phyloP scores from a whole-genome alignment of 352 stramenopile genomes.

The Phytophthora tubulina region DNA sequence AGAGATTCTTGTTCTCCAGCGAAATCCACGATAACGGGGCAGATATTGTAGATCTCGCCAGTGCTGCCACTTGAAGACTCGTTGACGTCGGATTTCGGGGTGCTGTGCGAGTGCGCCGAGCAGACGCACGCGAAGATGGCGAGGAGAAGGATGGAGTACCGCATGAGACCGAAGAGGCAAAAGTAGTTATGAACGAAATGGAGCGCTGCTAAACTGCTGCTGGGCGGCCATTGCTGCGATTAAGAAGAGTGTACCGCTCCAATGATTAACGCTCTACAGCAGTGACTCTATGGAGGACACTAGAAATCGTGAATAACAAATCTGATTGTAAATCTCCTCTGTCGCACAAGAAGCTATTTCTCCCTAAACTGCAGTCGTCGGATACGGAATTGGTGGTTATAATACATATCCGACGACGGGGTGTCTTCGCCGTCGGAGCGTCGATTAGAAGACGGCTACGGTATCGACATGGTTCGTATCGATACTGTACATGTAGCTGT shows the following conservation, averaged over 20 bases:
- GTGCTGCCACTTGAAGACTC: slow-evolving; percentile 17
- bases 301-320: neutral
- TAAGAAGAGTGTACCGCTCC: too few relatives aligned
- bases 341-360: neutral
- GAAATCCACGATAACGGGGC: slow-evolving; percentile 33
- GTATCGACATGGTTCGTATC: neutral
- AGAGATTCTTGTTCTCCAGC: slow-evolving; percentile 26
- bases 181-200: neutral
- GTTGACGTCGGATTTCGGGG: slow-evolving; percentile 3
- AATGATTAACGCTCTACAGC: too few relatives aligned
- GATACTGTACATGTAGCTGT: neutral
- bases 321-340: slow-evolving; percentile 4
- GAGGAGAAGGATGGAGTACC: slow-evolving; percentile 13
- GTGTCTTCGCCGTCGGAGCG: neutral
- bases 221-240: neutral
- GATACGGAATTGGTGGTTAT: slow-evolving; percentile 5
- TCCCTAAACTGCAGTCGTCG: slow-evolving; percentile 6
- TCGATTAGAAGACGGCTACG: neutral
- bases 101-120: slow-evolving; percentile 7
- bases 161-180: neutral
- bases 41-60: slow-evolving; percentile 38
- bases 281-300: neutral
- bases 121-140: slow-evolving; percentile 16
- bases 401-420: slow-evolving; percentile 1
- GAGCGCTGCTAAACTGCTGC: neutral